Evolutionary conservation across 805 yeast species (phyloP).

Genomic region (Candida germanica): DNA sequence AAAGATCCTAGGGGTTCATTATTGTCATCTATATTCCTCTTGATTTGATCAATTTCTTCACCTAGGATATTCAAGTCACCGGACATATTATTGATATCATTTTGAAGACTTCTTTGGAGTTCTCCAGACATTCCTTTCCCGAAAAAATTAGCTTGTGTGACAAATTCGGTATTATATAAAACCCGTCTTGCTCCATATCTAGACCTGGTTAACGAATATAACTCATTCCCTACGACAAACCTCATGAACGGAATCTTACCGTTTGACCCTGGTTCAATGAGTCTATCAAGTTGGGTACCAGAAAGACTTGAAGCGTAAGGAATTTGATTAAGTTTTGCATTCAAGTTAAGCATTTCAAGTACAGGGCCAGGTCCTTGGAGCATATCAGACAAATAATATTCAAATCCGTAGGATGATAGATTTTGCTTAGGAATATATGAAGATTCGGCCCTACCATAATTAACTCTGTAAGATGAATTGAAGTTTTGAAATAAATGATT

Average conservation of each 20-base stretch:
- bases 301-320: conserved; percentile 59
- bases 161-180: conserved; percentile 39
- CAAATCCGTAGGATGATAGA: conserved; percentile 61
- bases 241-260: conserved; percentile 50
- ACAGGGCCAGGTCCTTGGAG: conserved; percentile 72
- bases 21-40: background rate
- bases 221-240: conserved; percentile 57
- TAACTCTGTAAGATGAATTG: conserved; percentile 58
- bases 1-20: conserved; percentile 3
- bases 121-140: conserved; percentile 18
- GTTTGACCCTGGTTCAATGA: conserved; percentile 29
- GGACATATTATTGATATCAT: background rate
- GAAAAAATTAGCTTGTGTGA: conserved; percentile 28
- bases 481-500: conserved; percentile 29
- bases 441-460: conserved; percentile 12
- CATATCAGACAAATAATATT: conserved; percentile 71
- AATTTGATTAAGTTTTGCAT: conserved; percentile 45
- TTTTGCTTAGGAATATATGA: conserved; percentile 26
- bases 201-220: conserved; percentile 54
- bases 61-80: background rate
- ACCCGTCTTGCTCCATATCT: conserved; percentile 60
- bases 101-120: conserved; percentile 13
- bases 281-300: conserved; percentile 33
- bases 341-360: conserved; percentile 64
- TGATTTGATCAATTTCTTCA: background rate